Evolutionary conservation across 495 filamentous ascomycete species (phyloP).

Genomic region (Rusavskia elegans): DNA sequence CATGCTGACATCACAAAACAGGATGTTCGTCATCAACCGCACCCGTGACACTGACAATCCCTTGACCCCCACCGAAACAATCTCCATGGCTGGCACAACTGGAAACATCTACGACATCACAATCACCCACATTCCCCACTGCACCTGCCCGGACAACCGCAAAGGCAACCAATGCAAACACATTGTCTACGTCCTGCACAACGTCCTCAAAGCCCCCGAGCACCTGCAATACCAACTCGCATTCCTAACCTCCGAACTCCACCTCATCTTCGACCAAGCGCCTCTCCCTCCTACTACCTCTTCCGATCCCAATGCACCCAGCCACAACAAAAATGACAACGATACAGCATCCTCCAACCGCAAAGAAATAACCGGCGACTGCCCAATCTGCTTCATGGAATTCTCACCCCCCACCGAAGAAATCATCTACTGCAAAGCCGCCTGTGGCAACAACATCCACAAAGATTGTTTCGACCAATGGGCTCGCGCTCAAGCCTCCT

Average conservation of each 20-base stretch:
- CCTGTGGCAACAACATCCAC: slow-evolving; percentile 71
- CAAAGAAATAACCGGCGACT: slow-evolving; percentile 55
- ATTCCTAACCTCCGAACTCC: slow-evolving; percentile 48
- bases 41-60: slow-evolving; percentile 21
- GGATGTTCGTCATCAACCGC: slow-evolving; percentile 43
- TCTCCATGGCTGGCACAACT: slow-evolving; percentile 58
- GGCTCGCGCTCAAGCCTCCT: slow-evolving; percentile 36
- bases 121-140: slow-evolving; percentile 41
- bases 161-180: slow-evolving; percentile 65
- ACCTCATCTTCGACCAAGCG: slow-evolving; percentile 39
- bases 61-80: slow-evolving; percentile 31
- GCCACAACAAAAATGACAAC: not conserved
- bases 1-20: slow-evolving; percentile 9
- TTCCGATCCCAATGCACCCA: slow-evolving; percentile 13
- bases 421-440: slow-evolving; percentile 53
- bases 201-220: slow-evolving; percentile 45
- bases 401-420: slow-evolving; percentile 39
- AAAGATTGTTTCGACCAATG: slow-evolving; percentile 56
- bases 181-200: slow-evolving; percentile 48
- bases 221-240: slow-evolving; percentile 62
- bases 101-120: slow-evolving; percentile 57
- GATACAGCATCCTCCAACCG: slow-evolving; percentile 26
- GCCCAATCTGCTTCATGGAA: slow-evolving; percentile 64
- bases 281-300: slow-evolving; percentile 21
- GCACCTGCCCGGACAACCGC: slow-evolving; percentile 47